Conservation (phyloP, 2,329 filamentous ascomycete genomes). For the Curvularia lunata region DNA sequence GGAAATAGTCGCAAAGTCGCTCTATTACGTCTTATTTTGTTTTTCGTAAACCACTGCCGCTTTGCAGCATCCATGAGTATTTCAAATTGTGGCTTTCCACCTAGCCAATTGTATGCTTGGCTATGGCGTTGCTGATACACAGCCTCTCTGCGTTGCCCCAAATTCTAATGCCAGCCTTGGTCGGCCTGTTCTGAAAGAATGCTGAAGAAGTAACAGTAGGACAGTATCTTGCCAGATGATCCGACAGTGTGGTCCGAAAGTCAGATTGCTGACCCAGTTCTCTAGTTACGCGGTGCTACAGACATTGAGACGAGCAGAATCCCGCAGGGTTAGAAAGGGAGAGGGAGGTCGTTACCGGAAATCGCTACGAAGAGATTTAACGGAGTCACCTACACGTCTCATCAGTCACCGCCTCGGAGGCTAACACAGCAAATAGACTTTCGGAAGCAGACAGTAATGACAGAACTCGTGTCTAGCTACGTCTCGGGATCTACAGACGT, state of each 20-base stretch:
- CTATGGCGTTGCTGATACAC: constrained; percentile 28
- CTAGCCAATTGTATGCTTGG: constrained; percentile 15
- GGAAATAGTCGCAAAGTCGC: constrained; percentile 23
- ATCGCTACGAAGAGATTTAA: constrained; percentile 17
- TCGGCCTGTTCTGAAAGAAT: constrained; percentile 20
- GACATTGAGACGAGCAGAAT: constrained; percentile 21
- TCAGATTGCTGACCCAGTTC: constrained; percentile 16
- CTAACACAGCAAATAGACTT: not conserved
- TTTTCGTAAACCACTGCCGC: constrained; percentile 26
- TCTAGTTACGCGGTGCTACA: constrained; percentile 18
- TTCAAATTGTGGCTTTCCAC: constrained; percentile 18
- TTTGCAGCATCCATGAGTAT: constrained; percentile 24
- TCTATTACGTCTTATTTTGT: constrained; percentile 27
- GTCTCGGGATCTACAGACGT: too few species aligned
- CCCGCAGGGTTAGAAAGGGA: constrained; percentile 31
- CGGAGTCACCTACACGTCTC: not conserved
- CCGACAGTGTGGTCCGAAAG: constrained; percentile 19
- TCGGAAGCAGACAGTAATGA: not conserved
- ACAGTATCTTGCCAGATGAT: constrained; percentile 26
- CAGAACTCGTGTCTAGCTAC: not conserved
- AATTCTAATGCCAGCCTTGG: constrained; percentile 12
- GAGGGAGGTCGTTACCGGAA: constrained; percentile 13
- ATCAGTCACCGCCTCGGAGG: not conserved
- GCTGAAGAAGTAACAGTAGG: constrained; percentile 16
- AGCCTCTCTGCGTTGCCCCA: constrained; percentile 20